A percentile compares a stretch with the other conserved stretches of the same genome.
Evolutionary conservation across 1,284 basidiomycete genomes (phyloP).

Genomic region (Malassezia japonica): DNA sequence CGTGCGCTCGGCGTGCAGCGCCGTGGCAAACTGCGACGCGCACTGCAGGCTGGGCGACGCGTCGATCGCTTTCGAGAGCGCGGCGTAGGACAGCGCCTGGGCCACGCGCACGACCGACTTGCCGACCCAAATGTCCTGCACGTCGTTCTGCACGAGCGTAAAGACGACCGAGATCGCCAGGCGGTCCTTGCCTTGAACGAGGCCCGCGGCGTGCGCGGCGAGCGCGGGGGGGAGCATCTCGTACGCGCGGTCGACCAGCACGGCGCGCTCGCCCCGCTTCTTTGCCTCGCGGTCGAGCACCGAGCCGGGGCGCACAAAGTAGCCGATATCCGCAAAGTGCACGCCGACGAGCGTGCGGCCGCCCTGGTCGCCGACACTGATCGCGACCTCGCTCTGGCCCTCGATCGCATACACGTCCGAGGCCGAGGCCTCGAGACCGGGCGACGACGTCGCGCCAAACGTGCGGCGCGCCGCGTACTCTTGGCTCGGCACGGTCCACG

Average conservation of each 20-base stretch:
- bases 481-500: conserved; percentile 87
- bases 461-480: conserved; percentile 80
- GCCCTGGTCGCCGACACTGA: conserved; percentile 76
- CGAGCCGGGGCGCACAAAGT: conserved; percentile 88
- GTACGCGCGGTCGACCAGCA: conserved; percentile 71
- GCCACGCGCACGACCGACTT: conserved; percentile 63
- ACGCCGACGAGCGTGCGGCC: conserved; percentile 84
- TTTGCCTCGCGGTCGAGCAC: conserved; percentile 93
- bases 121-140: conserved; percentile 81
- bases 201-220: not conserved
- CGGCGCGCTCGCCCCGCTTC: conserved; percentile 91
- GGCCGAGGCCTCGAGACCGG: not conserved
- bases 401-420: not conserved
- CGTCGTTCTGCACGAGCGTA: conserved; percentile 71
- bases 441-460: conserved; percentile 55
- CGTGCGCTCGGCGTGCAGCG: conserved; percentile 65
- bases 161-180: conserved; percentile 52
- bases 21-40: conserved; percentile 53
- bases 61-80: not conserved
- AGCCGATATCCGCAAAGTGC: conserved; percentile 89
- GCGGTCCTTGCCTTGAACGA: not conserved
- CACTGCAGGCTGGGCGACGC: not conserved
- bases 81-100: not conserved
- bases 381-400: conserved; percentile 62
- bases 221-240: conserved; percentile 52